phyloP scores from a whole-genome alignment of 148 eudicot genomes.

The Rhododendron vialii region DNA sequence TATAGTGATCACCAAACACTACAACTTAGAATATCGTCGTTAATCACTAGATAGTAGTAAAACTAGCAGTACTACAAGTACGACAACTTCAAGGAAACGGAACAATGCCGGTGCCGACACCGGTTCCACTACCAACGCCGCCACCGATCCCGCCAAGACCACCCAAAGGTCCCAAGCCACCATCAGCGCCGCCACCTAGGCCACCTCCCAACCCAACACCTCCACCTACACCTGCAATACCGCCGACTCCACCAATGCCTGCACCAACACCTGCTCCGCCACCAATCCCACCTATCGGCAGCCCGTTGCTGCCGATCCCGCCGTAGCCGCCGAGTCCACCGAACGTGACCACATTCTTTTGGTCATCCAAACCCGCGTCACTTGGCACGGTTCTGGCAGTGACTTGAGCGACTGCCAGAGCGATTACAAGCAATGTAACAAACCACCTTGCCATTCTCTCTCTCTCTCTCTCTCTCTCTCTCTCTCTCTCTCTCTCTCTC shows the following conservation, averaged over 20 bases:
- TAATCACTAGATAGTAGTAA: no score
- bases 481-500: not conserved
- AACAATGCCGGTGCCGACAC: not conserved
- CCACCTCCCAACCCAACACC: not conserved
- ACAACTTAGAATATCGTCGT: no score
- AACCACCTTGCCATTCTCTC: constrained; percentile 25
- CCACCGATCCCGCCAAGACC: not conserved
- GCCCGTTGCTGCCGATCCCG: constrained; percentile 18
- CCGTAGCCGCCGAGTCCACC: constrained; percentile 29
- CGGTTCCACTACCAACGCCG: not conserved
- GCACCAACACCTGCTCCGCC: not conserved
- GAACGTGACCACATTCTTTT: constrained; percentile 32
- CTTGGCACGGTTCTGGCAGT: constrained; percentile 29
- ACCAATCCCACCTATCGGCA: constrained; percentile 23
- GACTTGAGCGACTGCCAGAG: constrained; percentile 15
- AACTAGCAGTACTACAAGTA: not conserved
- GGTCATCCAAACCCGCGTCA: constrained; percentile 23
- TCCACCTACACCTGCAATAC: not conserved
- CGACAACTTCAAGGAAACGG: constrained; percentile 11
- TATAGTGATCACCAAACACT: not conserved
- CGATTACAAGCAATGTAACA: constrained; percentile 13
- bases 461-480: not conserved
- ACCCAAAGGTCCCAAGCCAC: not conserved
- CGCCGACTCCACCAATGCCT: not conserved
- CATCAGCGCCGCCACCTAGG: not conserved